These are phyloP conservation scores for Phytophthora tentaculata DNA, from an alignment of 352 stramenopile species.

Conservation along the genomic window DNA sequence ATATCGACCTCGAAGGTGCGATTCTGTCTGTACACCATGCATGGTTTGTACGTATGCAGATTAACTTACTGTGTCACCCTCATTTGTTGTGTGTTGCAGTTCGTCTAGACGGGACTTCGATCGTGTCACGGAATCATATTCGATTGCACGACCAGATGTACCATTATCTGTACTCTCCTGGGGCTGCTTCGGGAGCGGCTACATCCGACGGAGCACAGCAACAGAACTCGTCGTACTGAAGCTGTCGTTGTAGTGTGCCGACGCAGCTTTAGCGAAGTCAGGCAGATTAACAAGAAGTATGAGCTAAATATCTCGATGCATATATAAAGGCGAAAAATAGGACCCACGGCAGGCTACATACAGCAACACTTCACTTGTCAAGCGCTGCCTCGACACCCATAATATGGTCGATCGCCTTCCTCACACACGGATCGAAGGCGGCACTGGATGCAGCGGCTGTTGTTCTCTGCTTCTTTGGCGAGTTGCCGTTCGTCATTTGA, in stretches of 20 bases:
- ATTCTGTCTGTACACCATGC: not conserved
- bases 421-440: conserved; percentile 67
- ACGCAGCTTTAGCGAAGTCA: not conserved
- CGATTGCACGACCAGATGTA: conserved; percentile 96
- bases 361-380: conserved; percentile 5
- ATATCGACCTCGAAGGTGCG: conserved; percentile 89
- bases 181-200: conserved; percentile 19
- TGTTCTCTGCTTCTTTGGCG: conserved; percentile 9
- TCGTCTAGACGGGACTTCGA: conserved; percentile 87
- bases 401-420: conserved; percentile 74
- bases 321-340: conserved; percentile 16
- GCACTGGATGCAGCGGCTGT: conserved; percentile 20
- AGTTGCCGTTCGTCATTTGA: conserved; percentile 23
- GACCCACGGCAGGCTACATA: not conserved
- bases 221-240: conserved; percentile 28
- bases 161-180: conserved; percentile 86
- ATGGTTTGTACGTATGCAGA: too few relatives aligned
- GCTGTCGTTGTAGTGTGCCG: not conserved
- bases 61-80: conserved; percentile 11
- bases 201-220: conserved; percentile 21
- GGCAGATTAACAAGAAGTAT: conserved; percentile 19
- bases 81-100: conserved; percentile 51
- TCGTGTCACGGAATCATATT: conserved; percentile 84
- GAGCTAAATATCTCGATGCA: conserved; percentile 37
- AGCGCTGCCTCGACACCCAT: conserved; percentile 50